Evolutionary conservation across 2,329 filamentous ascomycete species (phyloP).

Genomic region (Gnomoniopsis smithogilvyi): DNA sequence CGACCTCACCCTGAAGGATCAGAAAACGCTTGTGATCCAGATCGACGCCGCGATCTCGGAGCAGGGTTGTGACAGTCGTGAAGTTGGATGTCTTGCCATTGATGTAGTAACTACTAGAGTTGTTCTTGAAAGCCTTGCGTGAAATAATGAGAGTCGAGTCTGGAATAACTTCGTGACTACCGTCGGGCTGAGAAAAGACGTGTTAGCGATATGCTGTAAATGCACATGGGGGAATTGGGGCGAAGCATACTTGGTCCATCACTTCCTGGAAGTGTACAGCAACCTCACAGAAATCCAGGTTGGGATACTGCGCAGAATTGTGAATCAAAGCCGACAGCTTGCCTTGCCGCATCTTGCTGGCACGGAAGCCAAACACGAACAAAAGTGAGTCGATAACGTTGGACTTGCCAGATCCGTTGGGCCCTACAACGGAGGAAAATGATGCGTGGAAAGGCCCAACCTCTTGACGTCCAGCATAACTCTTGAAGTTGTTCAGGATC

Average conservation of each 20-base stretch:
- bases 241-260: conserved; percentile 65
- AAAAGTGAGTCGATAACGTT: conserved; percentile 98
- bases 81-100: conserved; percentile 88
- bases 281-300: conserved; percentile 90
- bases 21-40: conserved; percentile 97
- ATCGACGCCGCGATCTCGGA: conserved; percentile 87
- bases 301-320: conserved; percentile 83
- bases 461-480: conserved; percentile 91
- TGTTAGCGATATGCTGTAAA: conserved; percentile 25
- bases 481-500: conserved; percentile 96
- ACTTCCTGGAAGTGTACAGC: conserved; percentile 96
- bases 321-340: conserved; percentile 98
- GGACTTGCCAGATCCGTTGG: conserved; percentile 97
- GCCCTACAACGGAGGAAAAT: conserved; percentile 96
- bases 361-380: conserved; percentile 98
- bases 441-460: conserved; percentile 96
- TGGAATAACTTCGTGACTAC: conserved; percentile 72
- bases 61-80: conserved; percentile 81
- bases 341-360: conserved; percentile 98
- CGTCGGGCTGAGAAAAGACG: conserved; percentile 52
- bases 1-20: conserved; percentile 95
- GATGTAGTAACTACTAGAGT: conserved; percentile 97
- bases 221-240: not conserved
- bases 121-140: conserved; percentile 93
- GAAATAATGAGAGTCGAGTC: conserved; percentile 86